Evolutionary conservation across 2,329 filamentous ascomycete species (phyloP).

Genomic region (Xylariaceae sp.): DNA sequence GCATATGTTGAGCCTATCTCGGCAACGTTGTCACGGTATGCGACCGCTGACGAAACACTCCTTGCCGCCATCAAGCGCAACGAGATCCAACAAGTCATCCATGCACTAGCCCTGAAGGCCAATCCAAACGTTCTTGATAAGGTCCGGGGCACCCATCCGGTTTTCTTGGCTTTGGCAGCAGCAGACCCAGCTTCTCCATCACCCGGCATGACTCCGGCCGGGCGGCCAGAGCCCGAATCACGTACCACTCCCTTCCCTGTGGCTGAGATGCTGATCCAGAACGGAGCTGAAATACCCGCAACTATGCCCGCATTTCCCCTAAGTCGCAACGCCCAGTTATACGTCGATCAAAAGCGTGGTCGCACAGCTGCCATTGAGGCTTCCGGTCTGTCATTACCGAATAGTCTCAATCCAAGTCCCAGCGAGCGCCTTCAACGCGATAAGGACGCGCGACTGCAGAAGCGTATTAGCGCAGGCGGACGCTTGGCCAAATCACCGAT

Average conservation of each 20-base stretch:
- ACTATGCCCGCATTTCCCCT: conserved; percentile 82
- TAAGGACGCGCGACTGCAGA: conserved; percentile 72
- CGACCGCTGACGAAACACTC: conserved; percentile 83
- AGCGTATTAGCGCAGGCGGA: conserved; percentile 79
- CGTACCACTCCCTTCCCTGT: conserved; percentile 79
- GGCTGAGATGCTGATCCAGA: conserved; percentile 90
- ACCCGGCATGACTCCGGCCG: conserved; percentile 50
- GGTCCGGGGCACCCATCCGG: conserved; percentile 84
- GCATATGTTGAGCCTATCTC: conserved; percentile 82
- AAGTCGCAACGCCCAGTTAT: conserved; percentile 78
- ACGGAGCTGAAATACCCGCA: conserved; percentile 85
- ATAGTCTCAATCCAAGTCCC: conserved; percentile 45
- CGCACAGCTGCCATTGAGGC: conserved; percentile 52
- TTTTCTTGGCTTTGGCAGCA: conserved; percentile 90
- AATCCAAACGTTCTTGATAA: conserved; percentile 88
- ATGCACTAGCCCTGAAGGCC: conserved; percentile 83
- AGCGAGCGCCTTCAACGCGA: conserved; percentile 64
- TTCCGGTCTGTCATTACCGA: conserved; percentile 59
- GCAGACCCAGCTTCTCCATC: conserved; percentile 86
- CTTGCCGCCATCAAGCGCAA: conserved; percentile 95
- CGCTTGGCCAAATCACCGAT: conserved; percentile 71
- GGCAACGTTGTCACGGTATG: conserved; percentile 75
- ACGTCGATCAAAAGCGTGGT: conserved; percentile 79
- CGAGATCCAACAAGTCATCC: conserved; percentile 91
- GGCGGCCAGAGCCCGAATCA: conserved; percentile 51